Conservation (phyloP, 2,329 filamentous ascomycete genomes). For the Cytospora paraplurivora region DNA sequence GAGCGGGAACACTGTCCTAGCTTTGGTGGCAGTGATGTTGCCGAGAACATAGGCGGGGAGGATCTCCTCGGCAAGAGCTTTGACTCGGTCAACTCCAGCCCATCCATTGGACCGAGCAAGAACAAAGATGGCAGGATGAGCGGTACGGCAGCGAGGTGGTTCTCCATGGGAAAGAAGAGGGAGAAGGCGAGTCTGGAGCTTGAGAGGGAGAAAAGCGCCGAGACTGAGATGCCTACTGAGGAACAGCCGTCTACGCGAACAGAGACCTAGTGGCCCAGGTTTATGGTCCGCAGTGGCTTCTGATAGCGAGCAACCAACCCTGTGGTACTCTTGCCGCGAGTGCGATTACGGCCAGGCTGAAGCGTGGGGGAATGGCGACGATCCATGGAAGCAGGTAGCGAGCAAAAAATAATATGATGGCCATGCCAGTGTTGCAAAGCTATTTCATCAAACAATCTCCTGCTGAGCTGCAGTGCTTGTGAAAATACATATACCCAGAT, state of each 20-base stretch:
- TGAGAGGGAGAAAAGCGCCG: slow-evolving; percentile 43
- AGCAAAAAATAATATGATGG: slow-evolving; percentile 13
- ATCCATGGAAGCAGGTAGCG: slow-evolving; percentile 12
- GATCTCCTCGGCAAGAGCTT: slow-evolving; percentile 54
- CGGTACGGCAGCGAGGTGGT: slow-evolving; percentile 48
- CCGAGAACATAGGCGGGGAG: slow-evolving; percentile 48
- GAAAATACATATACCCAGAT: not conserved
- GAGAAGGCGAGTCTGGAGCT: slow-evolving; percentile 59
- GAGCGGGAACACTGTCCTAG: slow-evolving; percentile 52
- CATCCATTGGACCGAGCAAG: slow-evolving; percentile 55
- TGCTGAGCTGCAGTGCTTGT: not conserved
- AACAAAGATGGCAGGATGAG: slow-evolving; percentile 49
- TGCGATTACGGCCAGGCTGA: not conserved
- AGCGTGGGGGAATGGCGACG: not conserved
- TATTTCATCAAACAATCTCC: not conserved
- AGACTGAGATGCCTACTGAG: slow-evolving; percentile 23
- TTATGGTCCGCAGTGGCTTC: not conserved
- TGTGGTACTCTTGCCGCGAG: not conserved
- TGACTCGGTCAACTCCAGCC: slow-evolving; percentile 60
- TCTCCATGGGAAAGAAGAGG: slow-evolving; percentile 61
- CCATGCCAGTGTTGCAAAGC: slow-evolving; percentile 12
- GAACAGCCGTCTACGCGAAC: slow-evolving; percentile 18
- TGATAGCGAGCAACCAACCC: not conserved
- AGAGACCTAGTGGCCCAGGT: not conserved
- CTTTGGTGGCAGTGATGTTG: slow-evolving; percentile 54